Evolutionary conservation across 352 stramenopile genomes (phyloP), one percentile per base, ranked within the genome.

Genomic region (Pythium biforme): DNA sequence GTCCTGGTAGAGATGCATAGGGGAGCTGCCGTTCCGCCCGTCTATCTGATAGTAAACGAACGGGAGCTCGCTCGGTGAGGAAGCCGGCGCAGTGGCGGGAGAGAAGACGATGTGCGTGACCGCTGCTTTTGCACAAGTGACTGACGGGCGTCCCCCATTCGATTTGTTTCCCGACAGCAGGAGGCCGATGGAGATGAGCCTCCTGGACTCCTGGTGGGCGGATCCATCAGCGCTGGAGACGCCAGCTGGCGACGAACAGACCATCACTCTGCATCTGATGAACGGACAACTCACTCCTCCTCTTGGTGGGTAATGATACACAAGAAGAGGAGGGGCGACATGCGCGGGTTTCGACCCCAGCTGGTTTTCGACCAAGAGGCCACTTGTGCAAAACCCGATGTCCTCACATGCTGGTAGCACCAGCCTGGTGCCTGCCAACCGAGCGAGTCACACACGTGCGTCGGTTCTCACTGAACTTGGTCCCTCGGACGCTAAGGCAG

Each of bases 191-290:
- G 48, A 55, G 48, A 55, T 55, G 48, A 40, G 48, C n/a, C n/a
- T n/a, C n/a, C n/a, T n/a, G n/a, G n/a, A n/a, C 48, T 55, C 10
- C 19, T 55, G 19, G 29, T 43, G 29, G 40, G 40, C 27, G 29
- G 48, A 53, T 55, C n/a, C 48, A 43, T 55, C 48, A 55, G 12
- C 33, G 15, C 27, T 19, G 20, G 29, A 25, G 23, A 54, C 25
- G 19, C 48, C 48, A 55, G 48, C 26, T 55, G 48, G 27, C 7
- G 11, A 25, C 31, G 26, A 20, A 55, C 12, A 3, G 27, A 55
- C 27, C 48, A 55, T 19, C 48, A 55, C 48, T 55, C 48, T 55
- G 27, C 9, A 10, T 27, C 3, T n/a, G 20, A 41, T 22, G 3
- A 23, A 11, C 10, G 7, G 2, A 11, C 15, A 19, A 29, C 9